phyloP scores from a whole-genome alignment of 306 rosid genomes.

The Sicyos baderoa region DNA sequence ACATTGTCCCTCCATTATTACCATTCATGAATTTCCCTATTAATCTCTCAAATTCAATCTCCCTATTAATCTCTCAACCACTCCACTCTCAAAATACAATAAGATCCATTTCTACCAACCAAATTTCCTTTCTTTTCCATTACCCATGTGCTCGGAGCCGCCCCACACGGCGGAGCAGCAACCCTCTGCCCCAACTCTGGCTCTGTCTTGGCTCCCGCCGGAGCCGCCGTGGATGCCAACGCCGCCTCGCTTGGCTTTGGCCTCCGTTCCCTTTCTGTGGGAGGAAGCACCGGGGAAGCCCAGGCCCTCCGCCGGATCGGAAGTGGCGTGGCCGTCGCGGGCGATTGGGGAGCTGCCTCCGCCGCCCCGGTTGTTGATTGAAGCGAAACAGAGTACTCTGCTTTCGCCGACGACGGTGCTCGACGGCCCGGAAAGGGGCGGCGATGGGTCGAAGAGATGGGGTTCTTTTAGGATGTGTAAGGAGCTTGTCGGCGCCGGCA shows the following conservation, averaged over 20 bases:
- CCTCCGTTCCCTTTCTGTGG: conserved; percentile 79
- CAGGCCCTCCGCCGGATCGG: conserved; percentile 24
- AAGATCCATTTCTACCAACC: too few relatives aligned
- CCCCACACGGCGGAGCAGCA: not conserved
- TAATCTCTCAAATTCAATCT: not conserved
- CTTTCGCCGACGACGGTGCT: conserved; percentile 17
- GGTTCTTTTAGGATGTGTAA: conserved; percentile 7
- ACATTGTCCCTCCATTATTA: too few relatives aligned
- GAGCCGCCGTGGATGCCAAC: conserved; percentile 30
- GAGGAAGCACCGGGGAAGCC: conserved; percentile 97
- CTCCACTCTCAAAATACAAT: not conserved
- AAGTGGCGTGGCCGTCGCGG: conserved; percentile 20
- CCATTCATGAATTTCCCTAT: too few relatives aligned
- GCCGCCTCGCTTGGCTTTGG: conserved; percentile 39
- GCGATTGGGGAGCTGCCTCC: conserved; percentile 26
- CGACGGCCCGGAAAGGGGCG: conserved; percentile 9
- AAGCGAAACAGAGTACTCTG: not conserved
- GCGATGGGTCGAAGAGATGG: not conserved
- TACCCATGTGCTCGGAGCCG: conserved; percentile 9
- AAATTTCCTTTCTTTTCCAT: not conserved
- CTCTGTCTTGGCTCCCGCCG: conserved; percentile 34
- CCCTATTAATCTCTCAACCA: not conserved
- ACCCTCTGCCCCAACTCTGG: conserved; percentile 26
- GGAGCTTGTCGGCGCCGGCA: not conserved
- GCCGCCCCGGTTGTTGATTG: conserved; percentile 13